Conservation (phyloP, 305 asterid genomes). For the Stenogyne calaminthoides region DNA sequence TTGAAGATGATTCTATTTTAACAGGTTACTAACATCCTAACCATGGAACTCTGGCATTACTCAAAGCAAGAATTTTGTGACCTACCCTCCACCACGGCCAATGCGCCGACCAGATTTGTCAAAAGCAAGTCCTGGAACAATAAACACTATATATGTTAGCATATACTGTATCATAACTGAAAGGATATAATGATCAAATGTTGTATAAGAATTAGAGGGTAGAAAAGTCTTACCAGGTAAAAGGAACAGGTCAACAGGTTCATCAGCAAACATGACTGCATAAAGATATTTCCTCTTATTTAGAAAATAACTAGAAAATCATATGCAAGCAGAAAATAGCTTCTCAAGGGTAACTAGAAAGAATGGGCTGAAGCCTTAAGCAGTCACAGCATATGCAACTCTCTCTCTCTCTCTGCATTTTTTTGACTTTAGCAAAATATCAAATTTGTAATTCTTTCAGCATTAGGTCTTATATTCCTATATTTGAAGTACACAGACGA, state of each 20-base stretch:
- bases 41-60: neutral
- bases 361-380: neutral
- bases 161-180: neutral
- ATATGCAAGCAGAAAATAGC: neutral
- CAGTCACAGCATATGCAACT: neutral
- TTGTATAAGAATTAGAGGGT: constrained; percentile 10
- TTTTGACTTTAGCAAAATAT: neutral
- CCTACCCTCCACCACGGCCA: constrained; percentile 99
- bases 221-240: constrained; percentile 71
- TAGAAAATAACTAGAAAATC: neutral
- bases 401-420: neutral
- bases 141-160: neutral
- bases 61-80: constrained; percentile 23
- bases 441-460: neutral
- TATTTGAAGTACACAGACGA: neutral
- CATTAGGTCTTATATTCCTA: neutral
- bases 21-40: neutral
- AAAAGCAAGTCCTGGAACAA: constrained; percentile 79
- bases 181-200: neutral
- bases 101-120: constrained; percentile 90
- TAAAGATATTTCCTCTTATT: constrained; percentile 23
- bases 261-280: constrained; percentile 83
- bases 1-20: neutral
- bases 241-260: constrained; percentile 86
- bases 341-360: neutral